A percentile compares a stretch with the other conserved stretches of the same genome.
These are phyloP conservation scores for Xylaria telfairii DNA, from an alignment of 495 filamentous ascomycete species.

Conservation along the genomic window DNA sequence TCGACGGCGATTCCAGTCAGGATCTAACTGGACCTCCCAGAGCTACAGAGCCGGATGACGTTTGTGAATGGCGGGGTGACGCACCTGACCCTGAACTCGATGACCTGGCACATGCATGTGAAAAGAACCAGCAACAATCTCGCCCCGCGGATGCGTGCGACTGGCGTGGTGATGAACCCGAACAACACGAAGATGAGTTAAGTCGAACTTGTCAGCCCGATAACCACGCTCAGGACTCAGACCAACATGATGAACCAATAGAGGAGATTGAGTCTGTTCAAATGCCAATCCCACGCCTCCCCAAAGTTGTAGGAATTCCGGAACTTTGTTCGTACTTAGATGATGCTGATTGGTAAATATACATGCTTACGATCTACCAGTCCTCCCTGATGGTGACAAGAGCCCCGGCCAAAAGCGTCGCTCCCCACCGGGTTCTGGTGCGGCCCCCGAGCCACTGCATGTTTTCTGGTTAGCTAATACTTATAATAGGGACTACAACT, in stretches of 20 bases:
- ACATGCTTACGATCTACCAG: neutral
- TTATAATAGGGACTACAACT: neutral
- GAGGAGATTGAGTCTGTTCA: neutral
- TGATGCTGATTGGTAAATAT: neutral
- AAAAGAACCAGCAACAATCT: conserved; percentile 23
- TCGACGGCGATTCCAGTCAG: conserved; percentile 22
- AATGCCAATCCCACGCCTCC: neutral
- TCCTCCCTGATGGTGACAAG: neutral
- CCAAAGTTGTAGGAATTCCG: neutral
- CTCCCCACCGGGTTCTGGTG: neutral
- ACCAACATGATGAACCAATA: neutral
- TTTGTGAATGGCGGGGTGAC: conserved; percentile 36
- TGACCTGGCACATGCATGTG: conserved; percentile 29
- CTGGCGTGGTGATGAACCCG: conserved; percentile 20
- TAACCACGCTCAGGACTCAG: neutral
- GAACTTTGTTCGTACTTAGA: conserved; percentile 4
- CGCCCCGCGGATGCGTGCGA: conserved; percentile 24
- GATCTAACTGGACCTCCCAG: neutral
- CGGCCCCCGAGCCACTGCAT: neutral
- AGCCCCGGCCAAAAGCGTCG: neutral
- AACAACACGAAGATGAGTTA: conserved; percentile 16
- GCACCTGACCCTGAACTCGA: conserved; percentile 38
- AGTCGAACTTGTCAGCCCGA: conserved; percentile 5
- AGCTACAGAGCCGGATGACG: conserved; percentile 15
- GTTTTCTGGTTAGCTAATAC: neutral